A percentile compares a stretch with the other conserved stretches of the same genome.
Conservation (phyloP, 306 rosid species). For the Sicyos edulis region DNA sequence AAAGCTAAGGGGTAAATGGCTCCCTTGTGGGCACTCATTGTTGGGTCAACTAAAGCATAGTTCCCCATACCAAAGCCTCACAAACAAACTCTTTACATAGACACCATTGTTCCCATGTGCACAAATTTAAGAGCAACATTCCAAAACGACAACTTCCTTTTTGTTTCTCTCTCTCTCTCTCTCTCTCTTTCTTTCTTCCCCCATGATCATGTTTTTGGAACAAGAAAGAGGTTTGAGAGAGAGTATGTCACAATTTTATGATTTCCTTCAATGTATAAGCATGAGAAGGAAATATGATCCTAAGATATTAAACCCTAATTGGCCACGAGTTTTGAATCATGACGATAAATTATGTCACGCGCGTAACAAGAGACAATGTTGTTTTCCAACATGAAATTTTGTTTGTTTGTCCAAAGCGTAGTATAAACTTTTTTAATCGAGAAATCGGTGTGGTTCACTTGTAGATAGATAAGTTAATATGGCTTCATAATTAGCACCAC, state of each 20-base stretch:
- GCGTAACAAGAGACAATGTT: not conserved
- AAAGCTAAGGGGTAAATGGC: conserved; percentile 58
- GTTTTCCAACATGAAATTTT: not conserved
- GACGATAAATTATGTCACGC: not conserved
- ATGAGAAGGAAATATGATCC: conserved; percentile 3
- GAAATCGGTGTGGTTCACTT: too few relatives aligned
- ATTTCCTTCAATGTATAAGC: conserved; percentile 1
- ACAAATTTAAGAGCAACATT: conserved; percentile 81
- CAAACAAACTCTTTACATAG: conserved; percentile 49
- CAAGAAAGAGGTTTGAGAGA: conserved; percentile 25
- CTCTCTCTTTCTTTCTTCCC: conserved; percentile 17
- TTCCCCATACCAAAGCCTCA: conserved; percentile 76
- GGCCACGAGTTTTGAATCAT: not conserved
- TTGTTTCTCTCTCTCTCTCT: conserved; percentile 33
- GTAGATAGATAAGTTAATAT: too few relatives aligned
- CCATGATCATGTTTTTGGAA: conserved; percentile 42
- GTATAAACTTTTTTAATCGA: too few relatives aligned
- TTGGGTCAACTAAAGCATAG: conserved; percentile 80
- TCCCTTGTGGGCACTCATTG: conserved; percentile 61
- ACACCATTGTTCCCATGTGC: conserved; percentile 99
- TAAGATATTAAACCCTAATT: not conserved
- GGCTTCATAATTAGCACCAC: too few relatives aligned
- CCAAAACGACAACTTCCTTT: conserved; percentile 85
- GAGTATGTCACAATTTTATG: not conserved
- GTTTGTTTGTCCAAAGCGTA: not conserved